Percentiles rank a stretch among this genome's conserved stretches.
These are phyloP conservation scores for Clavariopsis aquatica DNA, from an alignment of 495 filamentous ascomycete species.

Conservation along the genomic window DNA sequence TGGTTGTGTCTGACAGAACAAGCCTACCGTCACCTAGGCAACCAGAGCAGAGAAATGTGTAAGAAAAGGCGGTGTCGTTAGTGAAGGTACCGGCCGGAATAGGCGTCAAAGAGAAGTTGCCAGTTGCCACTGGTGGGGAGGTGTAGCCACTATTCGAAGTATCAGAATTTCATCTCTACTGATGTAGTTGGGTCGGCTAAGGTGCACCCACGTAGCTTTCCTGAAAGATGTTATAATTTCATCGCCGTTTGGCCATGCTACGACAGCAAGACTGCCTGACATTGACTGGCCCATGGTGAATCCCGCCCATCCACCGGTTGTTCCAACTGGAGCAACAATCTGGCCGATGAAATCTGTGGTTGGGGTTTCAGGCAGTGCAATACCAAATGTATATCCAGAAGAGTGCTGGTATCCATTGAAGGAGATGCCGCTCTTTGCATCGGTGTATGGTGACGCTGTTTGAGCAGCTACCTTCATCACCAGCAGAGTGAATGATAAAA, in stretches of 20 bases:
- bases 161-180: constrained; percentile 1
- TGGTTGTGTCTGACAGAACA: constrained; percentile 31
- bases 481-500: constrained; percentile 14
- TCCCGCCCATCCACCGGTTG: constrained; percentile 41
- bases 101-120: constrained; percentile 37
- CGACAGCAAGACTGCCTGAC: constrained; percentile 45
- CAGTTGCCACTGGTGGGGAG: constrained; percentile 22
- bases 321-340: constrained; percentile 38
- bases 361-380: constrained; percentile 44
- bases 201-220: constrained; percentile 34
- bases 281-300: constrained; percentile 43
- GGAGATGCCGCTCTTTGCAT: constrained; percentile 45
- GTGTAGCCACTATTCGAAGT: constrained; percentile 34
- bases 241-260: constrained; percentile 46
- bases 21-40: constrained; percentile 38
- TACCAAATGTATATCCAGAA: constrained; percentile 45
- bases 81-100: constrained; percentile 46
- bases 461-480: constrained; percentile 11
- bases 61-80: constrained; percentile 46
- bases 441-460: constrained; percentile 41
- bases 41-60: constrained; percentile 47
- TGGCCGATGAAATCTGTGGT: constrained; percentile 48
- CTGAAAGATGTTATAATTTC: constrained; percentile 44
- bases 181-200: too few species aligned
- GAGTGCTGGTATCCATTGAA: constrained; percentile 43